Evolutionary conservation across 192 early-diverging fungal genomes (phyloP).

Genomic region (Coemansia sp.): DNA sequence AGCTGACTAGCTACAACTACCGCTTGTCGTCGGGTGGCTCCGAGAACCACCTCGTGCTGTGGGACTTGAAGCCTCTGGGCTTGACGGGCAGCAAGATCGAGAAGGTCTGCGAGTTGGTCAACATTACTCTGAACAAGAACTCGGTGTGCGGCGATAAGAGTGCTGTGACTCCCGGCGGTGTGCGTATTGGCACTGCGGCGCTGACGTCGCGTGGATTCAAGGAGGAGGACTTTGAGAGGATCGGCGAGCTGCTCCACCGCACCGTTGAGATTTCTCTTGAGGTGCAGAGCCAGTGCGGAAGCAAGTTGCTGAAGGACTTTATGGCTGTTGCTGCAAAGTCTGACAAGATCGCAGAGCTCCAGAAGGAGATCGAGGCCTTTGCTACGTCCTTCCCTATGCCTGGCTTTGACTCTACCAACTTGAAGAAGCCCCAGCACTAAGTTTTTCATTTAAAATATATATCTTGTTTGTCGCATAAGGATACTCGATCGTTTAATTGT

Average conservation of each 20-base stretch:
- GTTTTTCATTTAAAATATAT: neutral
- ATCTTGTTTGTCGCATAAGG: slow-evolving; percentile 4
- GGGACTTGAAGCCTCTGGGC: slow-evolving; percentile 91
- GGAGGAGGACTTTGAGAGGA: slow-evolving; percentile 94
- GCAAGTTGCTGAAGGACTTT: slow-evolving; percentile 99
- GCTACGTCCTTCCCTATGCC: slow-evolving; percentile 97
- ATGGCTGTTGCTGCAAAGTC: slow-evolving; percentile 75
- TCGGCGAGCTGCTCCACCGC: slow-evolving; percentile 96
- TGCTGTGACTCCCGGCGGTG: slow-evolving; percentile 96
- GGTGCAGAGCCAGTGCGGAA: slow-evolving; percentile 83
- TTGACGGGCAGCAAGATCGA: slow-evolving; percentile 98
- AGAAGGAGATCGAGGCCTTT: slow-evolving; percentile 89
- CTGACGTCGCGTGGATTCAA: slow-evolving; percentile 96
- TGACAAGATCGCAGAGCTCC: slow-evolving; percentile 79
- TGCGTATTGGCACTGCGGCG: slow-evolving; percentile 92
- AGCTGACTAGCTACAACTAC: slow-evolving; percentile 81
- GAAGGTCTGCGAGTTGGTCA: slow-evolving; percentile 96
- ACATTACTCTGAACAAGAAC: slow-evolving; percentile 99
- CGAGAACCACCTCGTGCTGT: slow-evolving; percentile 98
- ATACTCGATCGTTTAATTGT: neutral
- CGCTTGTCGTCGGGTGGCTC: slow-evolving; percentile 94
- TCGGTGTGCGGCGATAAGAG: slow-evolving; percentile 95
- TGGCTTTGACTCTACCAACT: slow-evolving; percentile 65
- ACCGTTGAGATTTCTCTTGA: slow-evolving; percentile 85
- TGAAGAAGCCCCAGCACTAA: slow-evolving; percentile 51